Conservation (phyloP, 225 moss, liverwort and hornwort species). For the Pseudisothecium myosuroides region DNA sequence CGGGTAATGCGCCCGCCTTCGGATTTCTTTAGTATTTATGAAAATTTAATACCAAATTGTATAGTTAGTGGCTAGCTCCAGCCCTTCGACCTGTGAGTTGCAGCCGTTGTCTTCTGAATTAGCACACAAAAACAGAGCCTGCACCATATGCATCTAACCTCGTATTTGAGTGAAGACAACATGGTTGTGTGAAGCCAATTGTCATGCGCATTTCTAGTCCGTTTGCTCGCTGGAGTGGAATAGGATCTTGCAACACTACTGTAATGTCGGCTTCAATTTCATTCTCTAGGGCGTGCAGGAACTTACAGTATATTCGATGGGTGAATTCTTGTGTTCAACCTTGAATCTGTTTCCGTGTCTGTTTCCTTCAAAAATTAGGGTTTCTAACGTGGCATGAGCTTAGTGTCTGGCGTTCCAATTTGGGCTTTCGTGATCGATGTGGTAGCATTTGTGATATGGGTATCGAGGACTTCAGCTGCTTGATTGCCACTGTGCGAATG, state of each 20-base stretch:
- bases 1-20: too few species aligned
- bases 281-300: neutral
- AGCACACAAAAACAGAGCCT: too few species aligned
- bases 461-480: neutral
- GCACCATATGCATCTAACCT: neutral
- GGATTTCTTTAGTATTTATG: neutral
- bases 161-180: neutral
- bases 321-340: neutral
- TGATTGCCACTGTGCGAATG: neutral
- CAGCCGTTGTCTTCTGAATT: neutral
- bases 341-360: neutral
- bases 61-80: neutral
- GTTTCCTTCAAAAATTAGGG: neutral
- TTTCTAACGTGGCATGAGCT: neutral
- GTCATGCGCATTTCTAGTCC: neutral
- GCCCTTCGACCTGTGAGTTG: neutral
- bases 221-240: neutral
- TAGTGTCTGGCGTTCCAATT: neutral
- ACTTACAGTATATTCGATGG: neutral
- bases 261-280: neutral
- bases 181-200: too few species aligned
- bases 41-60: neutral
- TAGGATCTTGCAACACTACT: neutral
- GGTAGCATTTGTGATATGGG: neutral
- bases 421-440: neutral